Base-by-base conservation (phyloP, 306 rosid species). In the Prunus mongolica region DNA sequence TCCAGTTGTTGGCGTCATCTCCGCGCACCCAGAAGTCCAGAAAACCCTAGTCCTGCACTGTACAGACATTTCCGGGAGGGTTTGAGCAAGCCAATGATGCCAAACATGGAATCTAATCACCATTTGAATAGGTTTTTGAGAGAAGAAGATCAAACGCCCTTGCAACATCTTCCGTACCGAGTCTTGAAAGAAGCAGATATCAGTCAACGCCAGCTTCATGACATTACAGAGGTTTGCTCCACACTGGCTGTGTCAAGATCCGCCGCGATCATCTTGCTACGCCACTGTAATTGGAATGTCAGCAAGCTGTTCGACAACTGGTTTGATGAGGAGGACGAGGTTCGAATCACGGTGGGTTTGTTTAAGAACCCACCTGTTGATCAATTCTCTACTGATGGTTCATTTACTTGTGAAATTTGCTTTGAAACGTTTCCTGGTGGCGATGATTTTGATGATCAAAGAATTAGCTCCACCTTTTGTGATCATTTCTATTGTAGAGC, bases 401-500 rank as follows among this genome's bases (percentile, higher is more conserved):
- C 34, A 18, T 38, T 83, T 65, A 85, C 83, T 20, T 93, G 97
- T 72, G 95, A 90, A 49, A 91, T 93, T 80, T 93, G 98, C 81
- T 89, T 93, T 67, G 97, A 91, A 60, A 76, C 71, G 49, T 80
- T 75, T 84, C 7, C 38, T 1, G 27, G 6, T 60, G 38, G 65
- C 9, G 28, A 51, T 28, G 62, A 9, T 12, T 19, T 14, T 16
- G 18, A 87, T 74, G 73, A 25, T 67, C 80, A 81, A 34, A 77
- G 71, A 80, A 86, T 86, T 68, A 82, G 80, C 79, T 86, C 87
- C 76, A 86, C 85, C 64, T 86, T 86, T 41, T 93, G 96, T 88
- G 91, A 95, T 24, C 98, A 93, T 82, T 90, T 94, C 54, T 93
- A 75, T 72, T 93, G 98, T 78, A 71, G 69, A 78, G 45, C 86